phyloP scores from a whole-genome alignment of 768 basidiomycete genomes.

The Naganishia randhawae region DNA sequence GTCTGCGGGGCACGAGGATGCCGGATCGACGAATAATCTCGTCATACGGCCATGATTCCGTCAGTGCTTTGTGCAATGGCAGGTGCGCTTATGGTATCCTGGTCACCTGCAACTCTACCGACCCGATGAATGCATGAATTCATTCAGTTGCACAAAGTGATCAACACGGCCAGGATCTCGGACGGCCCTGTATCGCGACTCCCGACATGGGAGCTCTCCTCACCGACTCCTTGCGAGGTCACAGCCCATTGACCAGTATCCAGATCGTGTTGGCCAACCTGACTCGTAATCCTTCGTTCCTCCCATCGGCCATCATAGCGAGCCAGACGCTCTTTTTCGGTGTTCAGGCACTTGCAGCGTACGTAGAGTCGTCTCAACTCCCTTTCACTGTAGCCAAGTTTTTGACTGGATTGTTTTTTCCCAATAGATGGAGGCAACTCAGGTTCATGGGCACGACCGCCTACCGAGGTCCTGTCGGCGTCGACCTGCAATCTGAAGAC shows the following conservation, averaged over 20 bases:
- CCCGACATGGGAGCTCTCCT: not conserved
- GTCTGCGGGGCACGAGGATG: no score
- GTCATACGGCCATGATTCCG: not conserved
- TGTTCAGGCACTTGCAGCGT: not conserved
- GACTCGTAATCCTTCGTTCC: not conserved
- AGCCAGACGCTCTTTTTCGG: slow-evolving; percentile 6
- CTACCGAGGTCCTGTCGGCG: not conserved
- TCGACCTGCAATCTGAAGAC: not conserved
- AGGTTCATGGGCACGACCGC: not conserved
- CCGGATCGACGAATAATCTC: not conserved
- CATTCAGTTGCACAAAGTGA: not conserved
- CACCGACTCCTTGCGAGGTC: slow-evolving; percentile 5
- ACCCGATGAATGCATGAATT: not conserved
- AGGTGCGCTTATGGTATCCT: no score
- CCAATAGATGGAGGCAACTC: slow-evolving; percentile 5
- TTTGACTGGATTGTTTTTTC: not conserved
- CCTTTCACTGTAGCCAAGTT: not conserved
- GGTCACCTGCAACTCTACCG: no score
- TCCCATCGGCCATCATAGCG: not conserved
- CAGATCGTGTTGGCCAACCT: not conserved
- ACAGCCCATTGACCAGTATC: not conserved
- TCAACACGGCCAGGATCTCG: not conserved
- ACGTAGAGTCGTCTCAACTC: not conserved
- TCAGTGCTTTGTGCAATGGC: no score
- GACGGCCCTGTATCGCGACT: not conserved